Conservation (phyloP, 1,284 basidiomycete species). For the Ceratobasidium papillatum region DNA sequence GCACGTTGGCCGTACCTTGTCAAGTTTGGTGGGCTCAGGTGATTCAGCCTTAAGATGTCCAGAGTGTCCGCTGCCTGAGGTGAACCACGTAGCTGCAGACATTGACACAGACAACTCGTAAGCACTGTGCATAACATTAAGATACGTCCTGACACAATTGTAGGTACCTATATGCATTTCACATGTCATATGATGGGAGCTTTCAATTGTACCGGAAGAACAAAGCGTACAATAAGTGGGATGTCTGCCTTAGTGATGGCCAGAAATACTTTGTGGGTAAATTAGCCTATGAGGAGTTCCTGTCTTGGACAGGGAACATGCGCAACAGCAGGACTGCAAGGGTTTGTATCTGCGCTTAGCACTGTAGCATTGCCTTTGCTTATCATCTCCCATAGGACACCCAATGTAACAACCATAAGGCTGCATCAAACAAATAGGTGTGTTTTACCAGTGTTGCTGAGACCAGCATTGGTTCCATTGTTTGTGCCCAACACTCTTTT, state of each 20-base stretch:
- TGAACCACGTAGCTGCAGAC: not conserved
- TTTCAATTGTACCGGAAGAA: not conserved
- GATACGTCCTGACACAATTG: not conserved
- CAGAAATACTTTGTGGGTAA: conserved; percentile 12
- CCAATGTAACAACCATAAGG: conserved; percentile 18
- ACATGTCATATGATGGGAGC: conserved; percentile 17
- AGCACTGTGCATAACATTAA: not conserved
- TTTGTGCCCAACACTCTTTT: not conserved
- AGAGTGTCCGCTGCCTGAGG: not conserved
- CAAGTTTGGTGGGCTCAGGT: too few species aligned
- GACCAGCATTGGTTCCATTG: not conserved
- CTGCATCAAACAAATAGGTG: not conserved
- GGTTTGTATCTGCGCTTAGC: too few species aligned
- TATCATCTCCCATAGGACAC: too few species aligned
- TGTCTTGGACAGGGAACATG: too few species aligned
- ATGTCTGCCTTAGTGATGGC: not conserved
- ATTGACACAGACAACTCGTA: not conserved
- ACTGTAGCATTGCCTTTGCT: too few species aligned
- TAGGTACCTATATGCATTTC: not conserved
- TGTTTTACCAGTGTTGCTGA: not conserved
- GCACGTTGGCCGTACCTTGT: not conserved
- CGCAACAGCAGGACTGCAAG: too few species aligned
- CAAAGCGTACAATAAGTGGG: not conserved
- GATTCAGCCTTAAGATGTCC: not conserved
- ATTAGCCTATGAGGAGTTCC: too few species aligned